Percentiles rank a stretch among this genome's conserved stretches.
Conservation (phyloP, 129 eudicot genomes). For the Saussurea involucrata region DNA sequence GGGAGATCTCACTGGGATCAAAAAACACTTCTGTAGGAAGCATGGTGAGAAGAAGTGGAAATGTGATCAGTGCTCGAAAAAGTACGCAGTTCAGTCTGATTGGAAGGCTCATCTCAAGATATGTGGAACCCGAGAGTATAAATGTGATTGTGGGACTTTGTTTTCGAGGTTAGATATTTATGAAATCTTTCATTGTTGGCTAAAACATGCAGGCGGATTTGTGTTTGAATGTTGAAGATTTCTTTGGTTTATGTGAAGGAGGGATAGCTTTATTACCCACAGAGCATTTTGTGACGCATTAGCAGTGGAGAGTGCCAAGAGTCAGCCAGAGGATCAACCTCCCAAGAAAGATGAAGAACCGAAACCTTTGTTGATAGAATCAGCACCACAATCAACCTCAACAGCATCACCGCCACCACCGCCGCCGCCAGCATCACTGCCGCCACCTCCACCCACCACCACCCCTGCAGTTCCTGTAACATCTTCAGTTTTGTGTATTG, state of each 20-base stretch:
- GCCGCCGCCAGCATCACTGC: conserved; percentile 20
- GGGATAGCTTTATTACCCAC: conserved; percentile 95
- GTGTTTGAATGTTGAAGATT: conserved; percentile 11
- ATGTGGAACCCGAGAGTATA: conserved; percentile 93
- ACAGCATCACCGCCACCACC: conserved; percentile 36
- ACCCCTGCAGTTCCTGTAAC: conserved; percentile 31
- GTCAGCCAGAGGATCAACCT: conserved; percentile 36
- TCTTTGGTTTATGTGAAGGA: conserved; percentile 43
- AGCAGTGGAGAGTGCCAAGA: conserved; percentile 69
- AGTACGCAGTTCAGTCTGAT: conserved; percentile 95
- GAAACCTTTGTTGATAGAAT: conserved; percentile 35
- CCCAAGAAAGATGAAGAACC: conserved; percentile 42
- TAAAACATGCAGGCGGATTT: not conserved
- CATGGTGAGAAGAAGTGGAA: conserved; percentile 99
- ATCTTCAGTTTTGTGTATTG: conserved; percentile 41
- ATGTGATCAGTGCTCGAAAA: conserved; percentile 92
- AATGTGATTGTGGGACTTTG: conserved; percentile 93
- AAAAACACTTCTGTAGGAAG: conserved; percentile 91
- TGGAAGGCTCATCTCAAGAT: conserved; percentile 94
- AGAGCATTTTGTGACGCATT: conserved; percentile 94
- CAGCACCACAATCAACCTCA: conserved; percentile 28
- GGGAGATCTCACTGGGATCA: conserved; percentile 96
- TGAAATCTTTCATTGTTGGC: not conserved
- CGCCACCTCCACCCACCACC: conserved; percentile 32
- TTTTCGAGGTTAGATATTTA: conserved; percentile 62